Evolutionary conservation across 352 stramenopile genomes (phyloP).

Genomic region (Globisporangium cylindrosporum): DNA sequence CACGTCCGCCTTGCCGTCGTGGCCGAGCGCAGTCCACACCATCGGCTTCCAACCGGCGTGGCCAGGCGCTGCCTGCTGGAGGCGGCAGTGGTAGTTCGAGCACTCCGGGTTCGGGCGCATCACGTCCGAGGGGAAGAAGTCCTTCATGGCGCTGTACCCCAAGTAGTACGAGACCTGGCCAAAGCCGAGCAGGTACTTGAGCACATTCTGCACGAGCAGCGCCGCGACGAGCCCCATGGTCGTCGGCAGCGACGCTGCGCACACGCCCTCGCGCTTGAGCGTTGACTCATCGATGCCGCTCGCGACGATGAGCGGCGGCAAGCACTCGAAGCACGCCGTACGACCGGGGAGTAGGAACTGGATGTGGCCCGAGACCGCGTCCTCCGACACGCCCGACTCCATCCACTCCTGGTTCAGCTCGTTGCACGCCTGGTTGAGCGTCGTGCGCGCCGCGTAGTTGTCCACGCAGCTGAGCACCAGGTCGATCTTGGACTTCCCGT

Average conservation of each 20-base stretch:
- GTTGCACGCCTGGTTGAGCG: constrained; percentile 87
- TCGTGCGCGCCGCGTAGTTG: constrained; percentile 87
- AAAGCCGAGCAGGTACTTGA: constrained; percentile 86
- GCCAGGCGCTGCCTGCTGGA: constrained; percentile 51
- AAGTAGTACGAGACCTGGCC: constrained; percentile 88
- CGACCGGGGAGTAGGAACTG: constrained; percentile 82
- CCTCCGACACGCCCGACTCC: constrained; percentile 89
- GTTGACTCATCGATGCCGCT: constrained; percentile 85
- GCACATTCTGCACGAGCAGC: constrained; percentile 84
- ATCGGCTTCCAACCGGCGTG: constrained; percentile 65
- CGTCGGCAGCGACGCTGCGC: constrained; percentile 84
- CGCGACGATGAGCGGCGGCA: constrained; percentile 84
- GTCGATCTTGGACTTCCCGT: constrained; percentile 57
- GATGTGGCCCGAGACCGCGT: constrained; percentile 88
- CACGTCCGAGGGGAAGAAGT: constrained; percentile 83
- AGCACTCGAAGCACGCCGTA: constrained; percentile 88
- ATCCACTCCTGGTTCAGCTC: constrained; percentile 87
- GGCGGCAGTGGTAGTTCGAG: constrained; percentile 68
- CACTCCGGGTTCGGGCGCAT: constrained; percentile 86
- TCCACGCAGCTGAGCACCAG: constrained; percentile 89
- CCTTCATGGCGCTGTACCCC: constrained; percentile 84
- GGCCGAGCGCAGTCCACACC: constrained; percentile 59
- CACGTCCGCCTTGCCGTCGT: constrained; percentile 44
- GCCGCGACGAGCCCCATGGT: constrained; percentile 89
- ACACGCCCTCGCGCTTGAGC: constrained; percentile 87